These are phyloP conservation scores for Cardamine chenopodiifolia DNA, from an alignment of 345 rosid species.

Conservation along the genomic window DNA sequence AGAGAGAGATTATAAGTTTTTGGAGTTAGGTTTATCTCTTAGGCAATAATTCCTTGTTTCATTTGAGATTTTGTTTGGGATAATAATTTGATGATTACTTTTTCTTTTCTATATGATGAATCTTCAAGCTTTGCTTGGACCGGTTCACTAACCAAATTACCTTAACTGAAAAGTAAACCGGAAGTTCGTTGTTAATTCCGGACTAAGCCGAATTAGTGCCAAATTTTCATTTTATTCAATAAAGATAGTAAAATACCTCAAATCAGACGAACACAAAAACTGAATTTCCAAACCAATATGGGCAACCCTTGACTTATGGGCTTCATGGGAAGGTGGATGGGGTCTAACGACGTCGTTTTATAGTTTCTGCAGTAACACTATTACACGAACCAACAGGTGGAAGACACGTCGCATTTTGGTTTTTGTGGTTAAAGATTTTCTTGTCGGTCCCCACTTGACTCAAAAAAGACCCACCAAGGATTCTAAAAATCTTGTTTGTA, in stretches of 20 bases:
- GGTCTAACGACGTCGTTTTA: slow-evolving; percentile 14
- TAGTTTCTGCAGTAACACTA: background rate
- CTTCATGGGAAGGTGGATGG: background rate
- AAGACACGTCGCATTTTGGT: slow-evolving; percentile 18
- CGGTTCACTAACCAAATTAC: background rate
- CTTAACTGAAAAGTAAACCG: background rate
- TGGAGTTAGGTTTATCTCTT: slow-evolving; percentile 6
- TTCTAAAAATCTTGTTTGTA: slow-evolving; percentile 33
- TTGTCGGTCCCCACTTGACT: slow-evolving; percentile 34
- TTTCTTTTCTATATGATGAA: background rate
- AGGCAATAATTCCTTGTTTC: slow-evolving; percentile 6
- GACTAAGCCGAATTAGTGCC: background rate
- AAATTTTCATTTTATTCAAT: background rate
- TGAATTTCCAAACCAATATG: background rate
- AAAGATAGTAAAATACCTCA: background rate
- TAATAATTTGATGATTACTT: background rate
- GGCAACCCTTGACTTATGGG: slow-evolving; percentile 7
- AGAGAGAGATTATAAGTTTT: slow-evolving; percentile 9
- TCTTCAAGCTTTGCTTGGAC: background rate
- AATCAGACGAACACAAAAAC: background rate
- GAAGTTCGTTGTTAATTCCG: background rate
- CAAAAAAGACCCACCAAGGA: slow-evolving; percentile 28
- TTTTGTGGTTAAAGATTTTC: slow-evolving; percentile 13
- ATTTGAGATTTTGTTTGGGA: slow-evolving; percentile 16
- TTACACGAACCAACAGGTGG: background rate